Base-by-base conservation (phyloP, 306 rosid genomes). In the Herpetospermum pedunculosum region DNA sequence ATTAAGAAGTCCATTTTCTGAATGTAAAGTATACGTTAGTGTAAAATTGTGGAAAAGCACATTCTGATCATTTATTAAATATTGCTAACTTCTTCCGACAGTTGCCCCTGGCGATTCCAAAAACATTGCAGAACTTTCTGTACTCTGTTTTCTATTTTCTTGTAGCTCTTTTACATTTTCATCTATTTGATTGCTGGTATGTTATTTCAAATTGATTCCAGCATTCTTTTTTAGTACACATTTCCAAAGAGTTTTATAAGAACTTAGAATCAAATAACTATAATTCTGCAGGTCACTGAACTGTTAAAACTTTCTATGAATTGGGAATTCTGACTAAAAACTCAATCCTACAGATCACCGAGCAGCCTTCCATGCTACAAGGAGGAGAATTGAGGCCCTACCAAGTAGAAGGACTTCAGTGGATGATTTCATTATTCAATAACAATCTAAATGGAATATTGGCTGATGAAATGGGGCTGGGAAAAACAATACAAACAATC, bases 401-500 rank as follows among this genome's bases (percentile, higher is more conserved):
- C 83, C 99, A 95, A 75, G 4, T 95, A 78, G 99, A 95, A 87
- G 99, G 99, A 80, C 90, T 95, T 76, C 99, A 95, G 41, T 95
- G 99, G 99, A 95, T 95, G 99, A 75, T 95, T 77, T 95, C 99
- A 30, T 84, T 95, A 89, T 95, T 89, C 78, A 95, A 95, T 79
- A 95, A 95, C 89, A 91, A 91, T 74, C 80, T 95, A 37, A 95
- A 95, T 79, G 99, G 99, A 79, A 95, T 95, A 84, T 85, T 95
- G 84, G 99, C 99, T 76, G 99, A 95, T 71, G 99, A 95, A 85
- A 95, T 95, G 99, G 99, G 99, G 46, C 84, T 95, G 75, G 99
- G 99, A 75, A 95, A 95, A 83, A 95, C 99, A 40, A 95, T 95
- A 83, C 99, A 95, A 81, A 95, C 99, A 38, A 95, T 95, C 77